phyloP scores from a whole-genome alignment of 768 basidiomycete genomes.

The Antrodiella citrinella region DNA sequence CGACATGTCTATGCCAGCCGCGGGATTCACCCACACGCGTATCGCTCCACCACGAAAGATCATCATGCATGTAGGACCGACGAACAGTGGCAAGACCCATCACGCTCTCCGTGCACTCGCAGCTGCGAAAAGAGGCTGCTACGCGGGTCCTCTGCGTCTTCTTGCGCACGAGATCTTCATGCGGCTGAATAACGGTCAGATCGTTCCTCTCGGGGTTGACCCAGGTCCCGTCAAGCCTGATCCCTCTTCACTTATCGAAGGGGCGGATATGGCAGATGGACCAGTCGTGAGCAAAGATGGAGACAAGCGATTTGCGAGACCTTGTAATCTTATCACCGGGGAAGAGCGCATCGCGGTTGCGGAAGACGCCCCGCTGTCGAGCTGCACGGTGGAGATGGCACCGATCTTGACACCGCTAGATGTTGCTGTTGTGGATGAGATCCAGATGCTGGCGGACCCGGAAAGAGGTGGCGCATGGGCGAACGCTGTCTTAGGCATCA shows the following conservation, averaged over 20 bases:
- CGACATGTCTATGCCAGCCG: constrained; percentile 39
- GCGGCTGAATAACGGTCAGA: constrained; percentile 78
- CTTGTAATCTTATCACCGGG: constrained; percentile 86
- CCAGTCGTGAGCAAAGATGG: constrained; percentile 24
- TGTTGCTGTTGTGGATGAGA: constrained; percentile 93
- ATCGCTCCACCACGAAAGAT: constrained; percentile 54
- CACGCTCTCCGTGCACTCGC: constrained; percentile 86
- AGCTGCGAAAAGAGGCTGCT: constrained; percentile 62
- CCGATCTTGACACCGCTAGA: constrained; percentile 37
- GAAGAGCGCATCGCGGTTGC: constrained; percentile 77
- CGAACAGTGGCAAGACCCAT: constrained; percentile 96
- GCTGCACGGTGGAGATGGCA: constrained; percentile 94
- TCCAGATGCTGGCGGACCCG: constrained; percentile 85
- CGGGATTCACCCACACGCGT: constrained; percentile 46
- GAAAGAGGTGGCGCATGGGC: constrained; percentile 82
- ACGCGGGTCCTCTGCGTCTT: constrained; percentile 86
- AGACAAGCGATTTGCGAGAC: constrained; percentile 41
- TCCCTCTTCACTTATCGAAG: constrained; percentile 28
- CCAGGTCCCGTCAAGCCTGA: constrained; percentile 31
- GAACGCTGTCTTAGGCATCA: constrained; percentile 62
- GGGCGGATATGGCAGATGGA: constrained; percentile 3
- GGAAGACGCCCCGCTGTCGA: constrained; percentile 45
- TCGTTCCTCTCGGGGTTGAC: constrained; percentile 48
- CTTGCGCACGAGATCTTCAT: constrained; percentile 95
- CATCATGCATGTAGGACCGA: constrained; percentile 95